These are phyloP conservation scores for Fusarium liriodendri DNA, from an alignment of 2,329 filamentous ascomycete species.

Conservation along the genomic window DNA sequence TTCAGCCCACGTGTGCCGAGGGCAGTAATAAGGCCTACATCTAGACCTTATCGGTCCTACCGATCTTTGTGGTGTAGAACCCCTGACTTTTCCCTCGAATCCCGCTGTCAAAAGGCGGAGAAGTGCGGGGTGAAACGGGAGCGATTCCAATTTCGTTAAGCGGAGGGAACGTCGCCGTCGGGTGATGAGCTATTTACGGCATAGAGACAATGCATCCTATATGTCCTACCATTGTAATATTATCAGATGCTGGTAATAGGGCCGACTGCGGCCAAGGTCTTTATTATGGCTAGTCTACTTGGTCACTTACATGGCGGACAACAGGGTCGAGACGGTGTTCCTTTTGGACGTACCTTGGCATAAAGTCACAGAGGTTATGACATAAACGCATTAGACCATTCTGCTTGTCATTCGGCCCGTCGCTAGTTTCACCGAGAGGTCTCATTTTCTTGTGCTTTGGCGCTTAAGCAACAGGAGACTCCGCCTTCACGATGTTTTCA, in stretches of 20 bases:
- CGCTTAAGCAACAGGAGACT: background rate
- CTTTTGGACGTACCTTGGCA: background rate
- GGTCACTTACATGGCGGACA: background rate
- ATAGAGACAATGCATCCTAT: background rate
- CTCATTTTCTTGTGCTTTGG: background rate
- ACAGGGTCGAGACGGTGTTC: background rate
- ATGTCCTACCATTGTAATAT: background rate
- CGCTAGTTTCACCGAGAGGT: background rate
- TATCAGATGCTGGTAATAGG: background rate
- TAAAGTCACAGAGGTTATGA: background rate
- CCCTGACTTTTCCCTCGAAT: background rate
- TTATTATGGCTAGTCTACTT: background rate
- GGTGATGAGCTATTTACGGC: background rate
- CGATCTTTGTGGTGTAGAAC: background rate
- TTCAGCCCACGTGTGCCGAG: background rate
- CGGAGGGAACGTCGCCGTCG: constrained; percentile 2
- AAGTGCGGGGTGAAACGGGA: background rate
- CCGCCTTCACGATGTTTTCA: background rate
- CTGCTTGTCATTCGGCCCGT: background rate
- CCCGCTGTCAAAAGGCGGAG: background rate
- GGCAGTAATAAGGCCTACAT: background rate
- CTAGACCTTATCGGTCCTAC: constrained; percentile 1
- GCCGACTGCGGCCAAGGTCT: background rate
- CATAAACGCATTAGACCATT: background rate
- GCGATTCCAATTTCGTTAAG: constrained; percentile 1